Conservation (phyloP, 768 basidiomycete species). For the Chiua virens region DNA sequence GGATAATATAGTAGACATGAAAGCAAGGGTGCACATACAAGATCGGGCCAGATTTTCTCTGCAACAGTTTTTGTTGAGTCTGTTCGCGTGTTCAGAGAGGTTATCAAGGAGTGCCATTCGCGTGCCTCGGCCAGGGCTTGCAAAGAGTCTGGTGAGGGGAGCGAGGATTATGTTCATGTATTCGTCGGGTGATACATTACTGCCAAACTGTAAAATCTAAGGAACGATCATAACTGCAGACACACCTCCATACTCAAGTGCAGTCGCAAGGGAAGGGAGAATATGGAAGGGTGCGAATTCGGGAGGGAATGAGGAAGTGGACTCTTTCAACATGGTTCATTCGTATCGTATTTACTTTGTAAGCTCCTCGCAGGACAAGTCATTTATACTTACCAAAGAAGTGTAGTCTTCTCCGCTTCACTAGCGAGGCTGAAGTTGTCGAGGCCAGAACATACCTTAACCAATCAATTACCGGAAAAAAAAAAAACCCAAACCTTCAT, state of each 20-base stretch:
- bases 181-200: slow-evolving; percentile 65
- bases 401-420: slow-evolving; percentile 71
- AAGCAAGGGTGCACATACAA: slow-evolving; percentile 46
- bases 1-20: neutral
- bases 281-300: slow-evolving; percentile 85
- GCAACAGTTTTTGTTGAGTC: too few species aligned
- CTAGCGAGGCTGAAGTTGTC: too few species aligned
- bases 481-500: slow-evolving; percentile 70
- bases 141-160: too few species aligned
- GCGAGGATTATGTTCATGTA: slow-evolving; percentile 68
- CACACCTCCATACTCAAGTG: slow-evolving; percentile 76
- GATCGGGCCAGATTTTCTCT: slow-evolving; percentile 94
- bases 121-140: too few species aligned
- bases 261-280: slow-evolving; percentile 80
- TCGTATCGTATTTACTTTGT: too few species aligned
- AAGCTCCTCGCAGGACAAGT: too few species aligned
- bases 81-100: too few species aligned
- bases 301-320: slow-evolving; percentile 71
- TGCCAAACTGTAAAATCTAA: slow-evolving; percentile 78
- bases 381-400: slow-evolving; percentile 57
- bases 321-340: slow-evolving; percentile 68
- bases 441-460: slow-evolving; percentile 91
- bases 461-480: slow-evolving; percentile 71
- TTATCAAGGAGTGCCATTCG: too few species aligned
- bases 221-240: slow-evolving; percentile 79